A percentile compares a stretch with the other conserved stretches of the same genome.
Evolutionary conservation across 352 stramenopile genomes (phyloP).

Genomic region (Phytopythium delawarense): DNA sequence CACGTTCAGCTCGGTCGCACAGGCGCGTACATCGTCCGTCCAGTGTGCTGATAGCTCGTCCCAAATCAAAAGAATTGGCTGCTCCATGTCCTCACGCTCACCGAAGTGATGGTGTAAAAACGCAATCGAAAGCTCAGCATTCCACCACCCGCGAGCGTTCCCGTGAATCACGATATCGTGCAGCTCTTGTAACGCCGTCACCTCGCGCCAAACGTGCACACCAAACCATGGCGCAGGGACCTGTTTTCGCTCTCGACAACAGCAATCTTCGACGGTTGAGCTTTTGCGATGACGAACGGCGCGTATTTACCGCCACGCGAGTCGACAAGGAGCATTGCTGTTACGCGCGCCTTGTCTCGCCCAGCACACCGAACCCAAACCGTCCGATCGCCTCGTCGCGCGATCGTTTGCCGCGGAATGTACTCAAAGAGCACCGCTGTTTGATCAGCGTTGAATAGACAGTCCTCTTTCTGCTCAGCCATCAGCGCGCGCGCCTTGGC

Average conservation of each 20-base stretch:
- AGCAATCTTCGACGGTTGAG: not conserved
- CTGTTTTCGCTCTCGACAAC: not conserved
- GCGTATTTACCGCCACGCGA: conserved; percentile 11
- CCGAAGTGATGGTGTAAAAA: conserved; percentile 17
- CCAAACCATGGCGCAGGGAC: conserved; percentile 5
- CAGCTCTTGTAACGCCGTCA: not conserved
- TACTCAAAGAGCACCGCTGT: conserved; percentile 18
- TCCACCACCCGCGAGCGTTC: conserved; percentile 16
- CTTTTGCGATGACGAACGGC: conserved; percentile 6
- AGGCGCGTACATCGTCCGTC: conserved; percentile 15
- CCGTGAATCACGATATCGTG: conserved; percentile 9
- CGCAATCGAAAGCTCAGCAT: conserved; percentile 1
- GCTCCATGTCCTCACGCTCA: not conserved
- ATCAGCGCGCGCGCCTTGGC: not conserved
- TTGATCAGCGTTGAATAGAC: not conserved
- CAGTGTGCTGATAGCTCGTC: conserved; percentile 23
- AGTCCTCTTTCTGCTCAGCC: not conserved
- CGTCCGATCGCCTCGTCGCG: conserved; percentile 7
- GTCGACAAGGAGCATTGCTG: conserved; percentile 21
- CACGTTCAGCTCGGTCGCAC: conserved; percentile 12
- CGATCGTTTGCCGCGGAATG: conserved; percentile 13
- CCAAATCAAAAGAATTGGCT: conserved; percentile 11
- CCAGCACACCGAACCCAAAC: conserved; percentile 17
- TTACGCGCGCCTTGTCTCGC: conserved; percentile 13
- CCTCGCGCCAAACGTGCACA: not conserved